These are phyloP conservation scores for Candida oleophila DNA, from an alignment of 805 yeast species.

Conservation along the genomic window DNA sequence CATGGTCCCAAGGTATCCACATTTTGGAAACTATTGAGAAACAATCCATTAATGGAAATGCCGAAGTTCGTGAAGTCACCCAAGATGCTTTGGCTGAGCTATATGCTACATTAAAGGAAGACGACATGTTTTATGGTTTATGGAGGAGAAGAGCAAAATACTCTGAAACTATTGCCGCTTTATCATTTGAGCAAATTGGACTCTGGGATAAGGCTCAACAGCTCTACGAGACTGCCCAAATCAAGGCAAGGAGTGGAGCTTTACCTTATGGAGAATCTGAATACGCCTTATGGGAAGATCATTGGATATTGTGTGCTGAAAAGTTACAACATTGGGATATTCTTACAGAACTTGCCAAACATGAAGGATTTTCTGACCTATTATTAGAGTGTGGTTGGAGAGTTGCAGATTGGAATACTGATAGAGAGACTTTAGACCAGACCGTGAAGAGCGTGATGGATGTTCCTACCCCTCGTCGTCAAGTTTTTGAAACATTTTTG, in stretches of 20 bases:
- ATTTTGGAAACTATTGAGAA: conserved; percentile 71
- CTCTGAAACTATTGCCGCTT: conserved; percentile 86
- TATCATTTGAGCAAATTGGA: conserved; percentile 93
- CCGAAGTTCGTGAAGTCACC: conserved; percentile 77
- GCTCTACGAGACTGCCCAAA: conserved; percentile 93
- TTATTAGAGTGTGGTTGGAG: conserved; percentile 99
- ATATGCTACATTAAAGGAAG: conserved; percentile 86
- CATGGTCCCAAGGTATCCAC: conserved; percentile 88
- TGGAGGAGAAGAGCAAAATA: conserved; percentile 98
- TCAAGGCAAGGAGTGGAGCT: conserved; percentile 92
- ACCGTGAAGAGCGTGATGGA: conserved; percentile 96
- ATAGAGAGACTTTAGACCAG: conserved; percentile 90
- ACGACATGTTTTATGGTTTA: conserved; percentile 94
- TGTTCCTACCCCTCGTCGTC: conserved; percentile 96
- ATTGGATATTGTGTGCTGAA: conserved; percentile 97
- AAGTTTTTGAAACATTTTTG: conserved; percentile 90
- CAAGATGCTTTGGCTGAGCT: conserved; percentile 89
- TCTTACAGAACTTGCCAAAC: conserved; percentile 92
- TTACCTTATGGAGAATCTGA: conserved; percentile 95
- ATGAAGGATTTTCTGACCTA: conserved; percentile 95
- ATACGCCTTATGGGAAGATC: conserved; percentile 96
- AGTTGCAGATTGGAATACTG: conserved; percentile 97
- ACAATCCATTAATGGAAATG: conserved; percentile 61
- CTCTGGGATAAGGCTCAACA: conserved; percentile 93
- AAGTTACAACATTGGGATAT: conserved; percentile 98